Percentiles rank a stretch among this genome's conserved stretches.
These are phyloP conservation scores for Stagonosporopsis rhizophila DNA, from an alignment of 2,329 filamentous ascomycete species.

Conservation along the genomic window DNA sequence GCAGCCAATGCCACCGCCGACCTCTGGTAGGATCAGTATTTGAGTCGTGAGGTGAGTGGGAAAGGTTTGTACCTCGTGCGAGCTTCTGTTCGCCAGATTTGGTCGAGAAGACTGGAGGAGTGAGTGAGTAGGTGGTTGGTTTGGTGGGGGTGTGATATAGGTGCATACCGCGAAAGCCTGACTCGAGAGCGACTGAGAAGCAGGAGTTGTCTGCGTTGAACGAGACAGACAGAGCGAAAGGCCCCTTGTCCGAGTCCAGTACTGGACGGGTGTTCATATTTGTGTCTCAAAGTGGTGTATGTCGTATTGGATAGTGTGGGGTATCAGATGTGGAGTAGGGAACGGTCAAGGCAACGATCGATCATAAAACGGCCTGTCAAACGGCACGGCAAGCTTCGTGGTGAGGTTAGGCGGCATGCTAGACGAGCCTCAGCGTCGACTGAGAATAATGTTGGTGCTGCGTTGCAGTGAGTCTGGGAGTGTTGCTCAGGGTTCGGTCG, in stretches of 20 bases:
- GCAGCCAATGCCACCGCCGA: slow-evolving; percentile 74
- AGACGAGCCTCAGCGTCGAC: slow-evolving; percentile 27
- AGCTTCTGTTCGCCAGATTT: slow-evolving; percentile 39
- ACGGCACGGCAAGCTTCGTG: slow-evolving; percentile 21
- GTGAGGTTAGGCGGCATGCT: slow-evolving; percentile 30
- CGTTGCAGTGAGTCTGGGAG: slow-evolving; percentile 1
- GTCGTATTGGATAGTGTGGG: slow-evolving; percentile 13
- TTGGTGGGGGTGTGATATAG: background rate
- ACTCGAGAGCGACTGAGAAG: slow-evolving; percentile 86
- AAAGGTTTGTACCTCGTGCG: slow-evolving; percentile 36
- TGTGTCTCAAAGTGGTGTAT: background rate
- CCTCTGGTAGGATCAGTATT: slow-evolving; percentile 34
- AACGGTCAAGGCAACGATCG: slow-evolving; percentile 13
- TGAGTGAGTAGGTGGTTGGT: slow-evolving; percentile 23
- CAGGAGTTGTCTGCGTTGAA: slow-evolving; percentile 87
- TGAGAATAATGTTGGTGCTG: slow-evolving; percentile 15
- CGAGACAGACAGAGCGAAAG: slow-evolving; percentile 78
- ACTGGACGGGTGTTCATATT: slow-evolving; percentile 87
- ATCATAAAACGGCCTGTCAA: slow-evolving; percentile 21
- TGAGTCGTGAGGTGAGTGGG: background rate
- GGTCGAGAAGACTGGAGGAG: slow-evolving; percentile 39
- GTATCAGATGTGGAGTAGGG: slow-evolving; percentile 14
- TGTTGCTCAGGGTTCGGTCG: slow-evolving; percentile 8
- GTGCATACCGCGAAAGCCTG: slow-evolving; percentile 79
- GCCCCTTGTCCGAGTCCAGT: slow-evolving; percentile 77